phyloP scores from a whole-genome alignment of 345 rosid genomes.

The Heritiera fomes region DNA sequence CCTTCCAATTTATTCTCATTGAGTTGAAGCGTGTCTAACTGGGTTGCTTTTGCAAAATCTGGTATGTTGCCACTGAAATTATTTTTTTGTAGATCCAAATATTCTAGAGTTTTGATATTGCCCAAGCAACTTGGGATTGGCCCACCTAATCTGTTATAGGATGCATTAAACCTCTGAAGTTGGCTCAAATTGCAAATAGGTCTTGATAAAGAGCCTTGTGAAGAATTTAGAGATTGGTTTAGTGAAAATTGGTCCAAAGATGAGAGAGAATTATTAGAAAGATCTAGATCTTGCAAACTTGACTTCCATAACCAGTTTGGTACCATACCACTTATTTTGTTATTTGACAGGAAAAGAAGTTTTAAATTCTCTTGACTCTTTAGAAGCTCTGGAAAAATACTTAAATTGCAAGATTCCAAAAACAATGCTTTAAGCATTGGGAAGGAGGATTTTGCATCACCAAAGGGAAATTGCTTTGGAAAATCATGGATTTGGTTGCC shows the following conservation, averaged over 20 bases:
- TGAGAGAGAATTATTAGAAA: too few relatives aligned
- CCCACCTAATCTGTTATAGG: not conserved
- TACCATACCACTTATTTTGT: not conserved
- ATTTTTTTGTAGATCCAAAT: not conserved
- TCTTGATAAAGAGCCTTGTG: too few relatives aligned
- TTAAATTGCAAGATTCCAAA: not conserved
- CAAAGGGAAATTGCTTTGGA: not conserved
- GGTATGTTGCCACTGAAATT: not conserved
- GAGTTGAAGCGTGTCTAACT: not conserved
- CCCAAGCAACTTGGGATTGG: not conserved
- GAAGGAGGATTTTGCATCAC: not conserved
- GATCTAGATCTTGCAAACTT: rapidly evolving
- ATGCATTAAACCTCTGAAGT: not conserved
- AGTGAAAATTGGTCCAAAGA: too few relatives aligned
- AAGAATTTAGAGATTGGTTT: too few relatives aligned
- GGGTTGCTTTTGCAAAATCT: not conserved
- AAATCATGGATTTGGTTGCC: not conserved
- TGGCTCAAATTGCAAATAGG: not conserved
- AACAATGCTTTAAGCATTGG: rapidly evolving
- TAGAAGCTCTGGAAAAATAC: not conserved
- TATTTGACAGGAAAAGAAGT: not conserved
- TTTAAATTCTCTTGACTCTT: not conserved
- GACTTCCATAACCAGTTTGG: not conserved
- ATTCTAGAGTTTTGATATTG: not conserved
- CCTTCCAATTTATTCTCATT: not conserved